Evolutionary conservation across 2,329 filamentous ascomycete species (phyloP).

Genomic region (Cordyceps javanica): DNA sequence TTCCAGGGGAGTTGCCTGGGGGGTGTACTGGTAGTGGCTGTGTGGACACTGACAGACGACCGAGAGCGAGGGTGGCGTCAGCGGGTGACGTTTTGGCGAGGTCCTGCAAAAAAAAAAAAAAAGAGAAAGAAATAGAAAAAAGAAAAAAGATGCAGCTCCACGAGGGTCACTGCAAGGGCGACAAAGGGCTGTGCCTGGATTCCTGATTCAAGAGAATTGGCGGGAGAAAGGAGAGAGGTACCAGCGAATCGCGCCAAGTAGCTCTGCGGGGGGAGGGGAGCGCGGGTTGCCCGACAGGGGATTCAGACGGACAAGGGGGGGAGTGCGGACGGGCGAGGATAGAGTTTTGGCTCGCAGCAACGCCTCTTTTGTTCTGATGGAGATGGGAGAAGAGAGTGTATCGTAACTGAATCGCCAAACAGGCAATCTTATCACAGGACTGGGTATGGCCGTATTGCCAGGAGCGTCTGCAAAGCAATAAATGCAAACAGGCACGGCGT

Average conservation of each 20-base stretch:
- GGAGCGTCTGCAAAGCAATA: background rate
- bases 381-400: background rate
- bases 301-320: background rate
- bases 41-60: no score
- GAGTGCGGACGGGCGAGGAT: background rate
- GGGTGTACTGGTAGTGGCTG: no score
- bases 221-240: no score
- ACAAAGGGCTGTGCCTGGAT: background rate
- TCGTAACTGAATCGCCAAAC: background rate
- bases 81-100: background rate
- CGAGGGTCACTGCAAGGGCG: slow-evolving; percentile 3
- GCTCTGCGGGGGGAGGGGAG: no score
- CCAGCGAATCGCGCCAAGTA: background rate
- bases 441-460: background rate
- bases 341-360: no score
- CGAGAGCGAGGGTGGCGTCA: background rate
- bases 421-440: background rate
- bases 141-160: background rate
- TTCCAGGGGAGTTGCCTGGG: no score
- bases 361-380: background rate
- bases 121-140: background rate
- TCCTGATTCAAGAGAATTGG: background rate
- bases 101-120: background rate
- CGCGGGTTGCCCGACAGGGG: slow-evolving; percentile 1
- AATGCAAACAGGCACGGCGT: background rate